Percentiles rank a stretch among this genome's conserved stretches.
Evolutionary conservation across 1,139 yeast species (phyloP).

Genomic region (Yamadazyma epiphylla): DNA sequence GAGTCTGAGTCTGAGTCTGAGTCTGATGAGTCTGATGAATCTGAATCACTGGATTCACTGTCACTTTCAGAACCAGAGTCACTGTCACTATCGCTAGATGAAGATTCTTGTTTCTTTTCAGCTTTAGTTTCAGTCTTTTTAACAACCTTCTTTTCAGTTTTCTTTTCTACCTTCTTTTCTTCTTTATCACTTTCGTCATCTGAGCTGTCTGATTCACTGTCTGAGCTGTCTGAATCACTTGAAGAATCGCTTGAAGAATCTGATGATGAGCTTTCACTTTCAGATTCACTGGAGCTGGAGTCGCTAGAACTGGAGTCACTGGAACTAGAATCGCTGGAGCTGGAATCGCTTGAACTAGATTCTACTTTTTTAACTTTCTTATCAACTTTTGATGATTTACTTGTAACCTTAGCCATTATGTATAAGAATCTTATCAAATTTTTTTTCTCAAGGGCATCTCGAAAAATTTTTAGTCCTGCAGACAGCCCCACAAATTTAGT

Average conservation of each 20-base stretch:
- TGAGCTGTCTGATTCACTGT: conserved; percentile 16
- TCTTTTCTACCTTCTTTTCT: conserved; percentile 12
- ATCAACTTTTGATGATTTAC: conserved; percentile 21
- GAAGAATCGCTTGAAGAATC: conserved; percentile 2
- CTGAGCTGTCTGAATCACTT: conserved; percentile 15
- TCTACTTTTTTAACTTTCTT: conserved; percentile 13
- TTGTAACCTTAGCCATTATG: conserved; percentile 27
- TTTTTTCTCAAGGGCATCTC: conserved; percentile 1
- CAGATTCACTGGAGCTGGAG: conserved; percentile 2
- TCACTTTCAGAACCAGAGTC: conserved; percentile 24
- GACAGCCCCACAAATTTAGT: neutral
- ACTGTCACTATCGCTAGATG: conserved; percentile 17
- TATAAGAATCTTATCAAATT: neutral
- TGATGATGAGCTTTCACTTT: conserved; percentile 1
- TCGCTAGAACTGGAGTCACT: conserved; percentile 8
- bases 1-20: conserved; percentile 22
- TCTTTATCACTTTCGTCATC: conserved; percentile 3
- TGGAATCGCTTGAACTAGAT: conserved; percentile 7
- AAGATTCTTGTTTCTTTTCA: conserved; percentile 19
- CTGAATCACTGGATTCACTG: conserved; percentile 18
- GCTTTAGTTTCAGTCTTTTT: conserved; percentile 2
- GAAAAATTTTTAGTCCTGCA: neutral
- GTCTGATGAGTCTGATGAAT: conserved; percentile 24
- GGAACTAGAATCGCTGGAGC: conserved; percentile 18
- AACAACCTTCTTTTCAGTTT: conserved; percentile 2